Conservation (phyloP, 805 yeast genomes). For the Geotrichum ghanense region DNA sequence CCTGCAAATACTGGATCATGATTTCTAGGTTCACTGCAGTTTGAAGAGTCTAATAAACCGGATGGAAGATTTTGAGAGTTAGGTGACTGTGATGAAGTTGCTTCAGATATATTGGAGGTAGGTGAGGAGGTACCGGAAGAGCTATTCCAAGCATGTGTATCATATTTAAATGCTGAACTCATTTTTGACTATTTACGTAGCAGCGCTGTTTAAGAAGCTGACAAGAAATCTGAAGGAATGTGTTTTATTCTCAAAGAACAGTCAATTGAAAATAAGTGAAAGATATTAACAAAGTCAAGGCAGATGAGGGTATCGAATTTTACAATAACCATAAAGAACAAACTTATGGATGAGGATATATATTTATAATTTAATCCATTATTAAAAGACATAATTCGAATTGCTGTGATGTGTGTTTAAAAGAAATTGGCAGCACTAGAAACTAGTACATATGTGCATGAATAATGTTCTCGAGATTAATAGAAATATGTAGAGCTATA, state of each 20-base stretch:
- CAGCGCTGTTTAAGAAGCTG: background rate
- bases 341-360: too few species aligned
- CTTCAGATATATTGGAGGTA: background rate
- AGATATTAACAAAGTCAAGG: too few species aligned
- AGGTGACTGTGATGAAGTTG: background rate
- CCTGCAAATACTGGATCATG: background rate
- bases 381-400: too few species aligned
- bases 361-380: too few species aligned
- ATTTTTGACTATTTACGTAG: too few species aligned
- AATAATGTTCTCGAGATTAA: background rate
- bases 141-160: background rate
- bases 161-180: background rate
- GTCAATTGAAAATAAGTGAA: too few species aligned
- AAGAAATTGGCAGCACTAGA: background rate
- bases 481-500: background rate
- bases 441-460: background rate
- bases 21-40: background rate
- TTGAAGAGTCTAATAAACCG: background rate
- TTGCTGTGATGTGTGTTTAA: too few species aligned
- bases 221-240: background rate
- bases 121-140: background rate
- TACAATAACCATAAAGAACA: too few species aligned
- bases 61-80: background rate
- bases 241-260: too few species aligned
- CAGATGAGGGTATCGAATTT: too few species aligned